Evolutionary conservation across 2,329 filamentous ascomycete genomes (phyloP), one percentile per base, ranked within the genome.

Genomic region (Pleoardoris graminearum): DNA sequence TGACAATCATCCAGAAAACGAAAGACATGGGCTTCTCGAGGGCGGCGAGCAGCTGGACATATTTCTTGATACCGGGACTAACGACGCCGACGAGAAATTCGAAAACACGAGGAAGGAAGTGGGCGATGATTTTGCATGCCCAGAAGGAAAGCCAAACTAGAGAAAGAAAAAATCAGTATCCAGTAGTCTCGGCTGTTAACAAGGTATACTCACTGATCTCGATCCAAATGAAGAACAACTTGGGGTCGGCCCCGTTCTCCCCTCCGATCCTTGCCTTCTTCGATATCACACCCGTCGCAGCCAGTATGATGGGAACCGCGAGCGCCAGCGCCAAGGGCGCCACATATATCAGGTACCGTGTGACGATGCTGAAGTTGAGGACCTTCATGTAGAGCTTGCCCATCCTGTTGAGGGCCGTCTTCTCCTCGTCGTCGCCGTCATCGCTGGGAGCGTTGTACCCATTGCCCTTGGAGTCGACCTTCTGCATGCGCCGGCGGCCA

Each of bases 1-100:
- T 83, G 2, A 82, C 76, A 25, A 86, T 72, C 48, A 80, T 77
- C 84, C 84, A 87, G 12, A 83, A 76, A 21, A 85, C 80, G 35
- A 86, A 73, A 0, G 82, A 84, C 17, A 87, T 67, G 1, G 84
- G 82, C 41, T 85, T 83, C 61, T 87, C 83, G 16, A 87, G 71
- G 6, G 80, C 77, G 27, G 75, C 76, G 36, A 87, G 66, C 33
- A 87, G 79, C 48, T 83, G 72, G 14, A 82, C 79, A 72, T 87
- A 87, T 65, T 87, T 87, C 53, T 83, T 79, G 4, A 84, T 84
- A 12, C 84, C 84, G 10, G 84, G 82, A 65, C 83, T 86, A 42
- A 87, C 83, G 33, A 86, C 82, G 19, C 85, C 85, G 51, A 80
- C 80, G 10, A 86, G 69, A 50, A 83, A 79, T 57, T 85, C 81